Conservation (phyloP, 495 filamentous ascomycete genomes). For the Podospora comata region DNA sequence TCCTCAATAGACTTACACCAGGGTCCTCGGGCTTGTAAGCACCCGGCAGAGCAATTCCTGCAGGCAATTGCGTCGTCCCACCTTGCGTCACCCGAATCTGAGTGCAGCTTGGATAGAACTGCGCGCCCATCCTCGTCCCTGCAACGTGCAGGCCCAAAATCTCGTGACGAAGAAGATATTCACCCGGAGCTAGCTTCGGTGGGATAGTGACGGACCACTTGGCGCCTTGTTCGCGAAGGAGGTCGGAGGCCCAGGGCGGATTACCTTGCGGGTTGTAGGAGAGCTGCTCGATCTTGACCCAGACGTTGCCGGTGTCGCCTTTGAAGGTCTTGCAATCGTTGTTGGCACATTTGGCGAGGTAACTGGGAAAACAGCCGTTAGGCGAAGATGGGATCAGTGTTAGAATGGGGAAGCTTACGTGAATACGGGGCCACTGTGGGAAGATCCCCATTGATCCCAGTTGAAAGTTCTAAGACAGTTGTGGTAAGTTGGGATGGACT, state of each 20-base stretch:
- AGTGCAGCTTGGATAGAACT: conserved; percentile 61
- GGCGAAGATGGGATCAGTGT: not conserved
- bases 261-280: conserved; percentile 28
- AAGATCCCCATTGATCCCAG: conserved; percentile 24
- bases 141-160: conserved; percentile 59
- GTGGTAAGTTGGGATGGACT: not conserved
- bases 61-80: conserved; percentile 32
- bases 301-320: conserved; percentile 22
- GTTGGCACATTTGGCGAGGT: conserved; percentile 33
- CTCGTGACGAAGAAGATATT: conserved; percentile 63
- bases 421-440: conserved; percentile 20
- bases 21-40: conserved; percentile 40
- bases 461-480: conserved; percentile 11
- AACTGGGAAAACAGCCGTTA: not conserved
- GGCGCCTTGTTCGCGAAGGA: conserved; percentile 53
- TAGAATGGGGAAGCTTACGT: conserved; percentile 9
- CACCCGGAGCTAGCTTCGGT: conserved; percentile 51
- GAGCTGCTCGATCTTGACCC: conserved; percentile 43
- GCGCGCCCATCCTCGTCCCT: conserved; percentile 48
- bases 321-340: conserved; percentile 36
- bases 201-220: conserved; percentile 62
- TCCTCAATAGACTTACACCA: conserved; percentile 24
- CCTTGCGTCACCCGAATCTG: conserved; percentile 54
- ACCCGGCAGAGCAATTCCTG: conserved; percentile 42
- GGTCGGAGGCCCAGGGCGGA: conserved; percentile 31